Conservation (phyloP, 2,329 filamentous ascomycete species). For the Arachnomyces sp. region DNA sequence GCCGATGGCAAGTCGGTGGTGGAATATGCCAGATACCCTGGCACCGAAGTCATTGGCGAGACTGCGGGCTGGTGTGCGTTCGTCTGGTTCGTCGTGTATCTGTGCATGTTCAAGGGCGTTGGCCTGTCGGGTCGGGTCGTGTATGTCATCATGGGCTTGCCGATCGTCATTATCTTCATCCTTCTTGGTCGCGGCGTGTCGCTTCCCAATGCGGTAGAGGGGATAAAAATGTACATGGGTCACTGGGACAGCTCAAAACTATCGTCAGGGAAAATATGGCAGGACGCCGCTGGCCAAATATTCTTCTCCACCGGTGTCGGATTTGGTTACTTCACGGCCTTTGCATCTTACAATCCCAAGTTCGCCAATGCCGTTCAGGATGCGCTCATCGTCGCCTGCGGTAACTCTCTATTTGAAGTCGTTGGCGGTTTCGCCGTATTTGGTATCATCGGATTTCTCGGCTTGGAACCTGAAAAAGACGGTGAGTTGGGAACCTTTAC, state of each 20-base stretch:
- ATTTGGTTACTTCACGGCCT: conserved; percentile 53
- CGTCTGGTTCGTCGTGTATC: conserved; percentile 53
- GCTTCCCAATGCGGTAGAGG: conserved; percentile 47
- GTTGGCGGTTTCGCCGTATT: conserved; percentile 46
- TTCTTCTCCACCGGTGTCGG: conserved; percentile 55
- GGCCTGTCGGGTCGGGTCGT: conserved; percentile 52
- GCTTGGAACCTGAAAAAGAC: conserved; percentile 33
- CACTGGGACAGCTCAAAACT: conserved; percentile 46
- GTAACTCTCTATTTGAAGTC: conserved; percentile 52
- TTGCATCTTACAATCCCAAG: conserved; percentile 51
- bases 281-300: conserved; percentile 53
- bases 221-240: conserved; percentile 45
- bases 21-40: conserved; percentile 43
- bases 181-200: conserved; percentile 49
- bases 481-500: conserved; percentile 46
- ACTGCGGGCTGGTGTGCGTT: conserved; percentile 53
- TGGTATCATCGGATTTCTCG: conserved; percentile 48
- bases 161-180: conserved; percentile 50
- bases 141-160: conserved; percentile 56
- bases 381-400: conserved; percentile 47
- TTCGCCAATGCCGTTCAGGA: conserved; percentile 55
- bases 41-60: conserved; percentile 44
- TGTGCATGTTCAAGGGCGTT: conserved; percentile 54
- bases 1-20: conserved; percentile 33
- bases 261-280: conserved; percentile 48